A percentile compares a stretch with the other conserved stretches of the same genome.
These are phyloP conservation scores for Ceratocystis lukuohia DNA, from an alignment of 2,329 filamentous ascomycete species.

Conservation along the genomic window DNA sequence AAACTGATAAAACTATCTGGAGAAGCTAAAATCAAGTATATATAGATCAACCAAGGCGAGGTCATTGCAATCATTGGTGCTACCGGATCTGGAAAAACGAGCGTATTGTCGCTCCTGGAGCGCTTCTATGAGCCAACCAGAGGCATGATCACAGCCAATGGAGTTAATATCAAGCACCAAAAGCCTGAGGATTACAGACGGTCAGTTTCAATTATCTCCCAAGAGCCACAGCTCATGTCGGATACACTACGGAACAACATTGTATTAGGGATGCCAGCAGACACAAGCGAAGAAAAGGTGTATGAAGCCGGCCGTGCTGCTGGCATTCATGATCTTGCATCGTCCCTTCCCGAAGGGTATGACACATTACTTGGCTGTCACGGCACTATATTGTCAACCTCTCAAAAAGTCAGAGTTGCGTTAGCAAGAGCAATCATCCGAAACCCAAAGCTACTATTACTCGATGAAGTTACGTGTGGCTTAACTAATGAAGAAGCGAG, in stretches of 20 bases:
- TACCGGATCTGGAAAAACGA: slow-evolving; percentile 24
- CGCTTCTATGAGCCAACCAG: slow-evolving; percentile 20
- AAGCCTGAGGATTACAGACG: slow-evolving; percentile 34
- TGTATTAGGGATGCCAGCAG: slow-evolving; percentile 30
- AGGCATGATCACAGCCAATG: slow-evolving; percentile 36
- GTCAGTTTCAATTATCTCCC: slow-evolving; percentile 42
- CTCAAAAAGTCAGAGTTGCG: slow-evolving; percentile 50
- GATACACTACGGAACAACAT: slow-evolving; percentile 57
- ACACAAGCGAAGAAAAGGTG: slow-evolving; percentile 1
- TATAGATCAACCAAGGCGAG: slow-evolving; percentile 19
- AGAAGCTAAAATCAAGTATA: not conserved
- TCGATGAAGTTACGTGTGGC: slow-evolving; percentile 56
- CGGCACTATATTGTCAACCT: slow-evolving; percentile 50
- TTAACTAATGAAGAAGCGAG: slow-evolving; percentile 46
- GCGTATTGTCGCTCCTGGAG: slow-evolving; percentile 25
- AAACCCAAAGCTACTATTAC: slow-evolving; percentile 46
- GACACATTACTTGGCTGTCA: slow-evolving; percentile 48
- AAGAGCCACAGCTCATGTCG: slow-evolving; percentile 33
- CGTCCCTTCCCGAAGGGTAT: slow-evolving; percentile 45
- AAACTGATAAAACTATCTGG: not conserved
- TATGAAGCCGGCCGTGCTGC: slow-evolving; percentile 33
- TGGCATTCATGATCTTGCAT: slow-evolving; percentile 65
- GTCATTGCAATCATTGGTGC: slow-evolving; percentile 19
- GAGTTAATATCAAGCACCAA: slow-evolving; percentile 33
- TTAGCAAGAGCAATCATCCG: slow-evolving; percentile 53